Evolutionary conservation across 108 stramenopile genomes (phyloP), one percentile per base, ranked within the genome.

Genomic region (Fragilaria crotonensis): DNA sequence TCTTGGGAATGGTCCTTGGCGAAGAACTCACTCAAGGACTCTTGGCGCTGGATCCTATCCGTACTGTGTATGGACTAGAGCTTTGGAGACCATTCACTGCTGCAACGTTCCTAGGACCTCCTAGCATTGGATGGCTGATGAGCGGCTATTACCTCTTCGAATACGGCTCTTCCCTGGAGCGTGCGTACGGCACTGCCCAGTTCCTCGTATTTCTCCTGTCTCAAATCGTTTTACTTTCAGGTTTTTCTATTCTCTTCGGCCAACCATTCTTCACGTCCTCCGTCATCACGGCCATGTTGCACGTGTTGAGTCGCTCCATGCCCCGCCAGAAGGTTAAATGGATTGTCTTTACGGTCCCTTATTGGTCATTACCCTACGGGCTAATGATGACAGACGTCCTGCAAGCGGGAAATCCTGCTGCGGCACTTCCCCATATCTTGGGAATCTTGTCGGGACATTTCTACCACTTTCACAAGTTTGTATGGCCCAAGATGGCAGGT

Each of bases 371-470:
- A n/a, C 93, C 59, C 20, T 89, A 86, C 63, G 87, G 81, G 20
- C 68, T 87, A 20, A 87, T 90, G 85, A 74, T 72, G 20, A 77
- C 67, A 32, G 93, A 94, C 62, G 78, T 82, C n/a, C 76, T 94
- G 44, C 89, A 94, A 49, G 75, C 85, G 25, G 76, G 79, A 30
- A 83, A 67, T 68, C 61, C 72, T 0, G 31, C 52, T 3, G 84
- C 87, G 22, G 89, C 87, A 0, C 19, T 90, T 30, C 93, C 93
- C 26, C 93, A 94, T 61, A 73, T 94, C 25, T 59, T 90, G 54
- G 93, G 93, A 19, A 94, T 94, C 49, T 46, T 94, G 48, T 79
- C 81, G 33, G 93, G 93, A 0, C 93, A 94, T 63, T 73, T 89
- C 53, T 94, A 84, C 45, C 75, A 67, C 54, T 94, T 90, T 72